A percentile compares a stretch with the other conserved stretches of the same genome.
These are phyloP conservation scores for Avena eriantha DNA, from an alignment of 176 grass and related monocot genomes.

Conservation along the genomic window DNA sequence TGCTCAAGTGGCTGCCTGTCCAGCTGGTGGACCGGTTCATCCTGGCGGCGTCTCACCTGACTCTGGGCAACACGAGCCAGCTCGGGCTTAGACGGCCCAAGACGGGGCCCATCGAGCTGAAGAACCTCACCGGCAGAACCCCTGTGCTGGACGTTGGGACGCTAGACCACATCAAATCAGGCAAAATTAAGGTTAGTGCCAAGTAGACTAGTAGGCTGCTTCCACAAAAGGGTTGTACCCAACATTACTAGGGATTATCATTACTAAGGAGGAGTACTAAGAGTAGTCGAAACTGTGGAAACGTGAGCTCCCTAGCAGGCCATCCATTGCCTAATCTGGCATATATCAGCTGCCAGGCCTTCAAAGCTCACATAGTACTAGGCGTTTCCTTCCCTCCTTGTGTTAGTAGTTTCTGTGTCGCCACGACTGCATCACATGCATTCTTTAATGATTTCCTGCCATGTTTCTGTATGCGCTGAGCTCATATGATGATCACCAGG, in stretches of 20 bases:
- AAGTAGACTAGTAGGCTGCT: background rate
- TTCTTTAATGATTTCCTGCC: background rate
- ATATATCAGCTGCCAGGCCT: background rate
- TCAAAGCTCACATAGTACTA: background rate
- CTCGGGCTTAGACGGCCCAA: slow-evolving; percentile 80
- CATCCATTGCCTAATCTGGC: slow-evolving; percentile 36
- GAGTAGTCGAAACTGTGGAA: slow-evolving; percentile 16
- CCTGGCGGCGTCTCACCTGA: slow-evolving; percentile 58
- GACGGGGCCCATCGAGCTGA: slow-evolving; percentile 91
- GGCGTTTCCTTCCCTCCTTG: background rate
- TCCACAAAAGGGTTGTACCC: slow-evolving; percentile 21
- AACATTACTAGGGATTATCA: background rate
- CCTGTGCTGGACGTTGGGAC: slow-evolving; percentile 92
- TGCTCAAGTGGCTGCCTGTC: slow-evolving; percentile 70
- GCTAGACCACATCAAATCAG: slow-evolving; percentile 81
- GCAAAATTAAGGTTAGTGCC: slow-evolving; percentile 85
- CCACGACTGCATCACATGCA: background rate
- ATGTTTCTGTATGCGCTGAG: background rate
- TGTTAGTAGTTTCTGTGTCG: too few species aligned
- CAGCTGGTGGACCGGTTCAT: slow-evolving; percentile 74
- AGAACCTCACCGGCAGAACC: slow-evolving; percentile 88
- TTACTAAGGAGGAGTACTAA: too few species aligned
- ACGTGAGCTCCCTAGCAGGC: background rate
- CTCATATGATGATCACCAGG: slow-evolving; percentile 47
- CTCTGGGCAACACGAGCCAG: slow-evolving; percentile 76